A percentile compares a stretch with the other conserved stretches of the same genome.
phyloP scores from a whole-genome alignment of 2,329 filamentous ascomycete genomes.

The Fusarium ambrosium region DNA sequence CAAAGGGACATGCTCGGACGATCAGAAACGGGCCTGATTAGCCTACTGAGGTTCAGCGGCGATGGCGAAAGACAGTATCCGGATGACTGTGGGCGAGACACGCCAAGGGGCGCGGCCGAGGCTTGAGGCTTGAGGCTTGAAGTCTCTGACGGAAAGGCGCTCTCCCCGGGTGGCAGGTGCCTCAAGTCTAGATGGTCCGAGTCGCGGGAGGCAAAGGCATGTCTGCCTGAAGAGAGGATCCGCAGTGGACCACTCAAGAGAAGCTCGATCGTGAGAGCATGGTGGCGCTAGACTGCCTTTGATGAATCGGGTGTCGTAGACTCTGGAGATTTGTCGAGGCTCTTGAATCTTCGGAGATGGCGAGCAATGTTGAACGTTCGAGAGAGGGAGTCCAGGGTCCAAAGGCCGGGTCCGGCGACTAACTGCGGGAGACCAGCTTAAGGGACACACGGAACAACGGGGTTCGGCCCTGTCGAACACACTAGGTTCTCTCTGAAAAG shows the following conservation, averaged over 20 bases:
- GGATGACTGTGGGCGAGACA: slow-evolving; percentile 30
- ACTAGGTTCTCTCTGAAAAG: neutral
- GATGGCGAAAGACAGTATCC: slow-evolving; percentile 14
- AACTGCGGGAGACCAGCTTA: neutral
- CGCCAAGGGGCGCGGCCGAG: neutral
- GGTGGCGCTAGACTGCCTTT: slow-evolving; percentile 9
- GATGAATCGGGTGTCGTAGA: neutral
- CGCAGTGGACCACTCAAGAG: neutral
- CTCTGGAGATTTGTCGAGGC: neutral
- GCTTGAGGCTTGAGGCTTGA: neutral
- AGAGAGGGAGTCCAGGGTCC: neutral
- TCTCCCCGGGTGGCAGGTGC: neutral
- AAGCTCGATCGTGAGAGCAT: neutral
- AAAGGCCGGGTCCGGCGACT: neutral
- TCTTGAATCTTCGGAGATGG: neutral
- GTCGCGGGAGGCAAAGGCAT: slow-evolving; percentile 3
- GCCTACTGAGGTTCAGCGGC: slow-evolving; percentile 1
- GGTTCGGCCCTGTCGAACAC: neutral
- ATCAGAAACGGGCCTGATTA: slow-evolving; percentile 11
- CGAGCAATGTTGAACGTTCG: neutral
- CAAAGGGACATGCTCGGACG: neutral
- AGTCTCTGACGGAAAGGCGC: neutral
- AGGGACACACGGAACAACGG: neutral
- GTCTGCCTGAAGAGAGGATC: neutral
- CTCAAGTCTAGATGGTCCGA: neutral